A percentile compares a stretch with the other conserved stretches of the same genome.
Evolutionary conservation across 176 grass and related monocot species (phyloP).

Genomic region (Typha latifolia): DNA sequence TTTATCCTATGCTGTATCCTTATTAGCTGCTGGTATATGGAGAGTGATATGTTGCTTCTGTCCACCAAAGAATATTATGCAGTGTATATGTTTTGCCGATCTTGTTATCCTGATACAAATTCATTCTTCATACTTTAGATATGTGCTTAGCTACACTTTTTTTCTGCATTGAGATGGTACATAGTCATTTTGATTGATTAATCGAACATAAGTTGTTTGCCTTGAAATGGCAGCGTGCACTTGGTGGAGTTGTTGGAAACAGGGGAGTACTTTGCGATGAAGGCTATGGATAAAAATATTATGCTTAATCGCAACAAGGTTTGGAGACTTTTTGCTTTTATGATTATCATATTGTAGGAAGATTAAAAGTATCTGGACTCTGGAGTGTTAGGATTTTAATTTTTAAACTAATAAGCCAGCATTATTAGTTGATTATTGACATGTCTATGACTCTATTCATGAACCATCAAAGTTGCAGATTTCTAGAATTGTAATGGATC

Average conservation of each 20-base stretch:
- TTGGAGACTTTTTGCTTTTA: constrained; percentile 7
- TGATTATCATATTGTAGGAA: neutral
- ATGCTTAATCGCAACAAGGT: constrained; percentile 99
- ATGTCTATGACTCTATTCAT: no score
- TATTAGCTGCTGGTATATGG: no score
- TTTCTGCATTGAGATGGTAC: neutral
- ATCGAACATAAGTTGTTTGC: neutral
- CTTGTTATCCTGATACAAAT: neutral
- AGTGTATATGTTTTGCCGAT: neutral
- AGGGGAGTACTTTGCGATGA: constrained; percentile 87
- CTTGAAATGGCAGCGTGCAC: constrained; percentile 57
- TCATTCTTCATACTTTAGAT: neutral
- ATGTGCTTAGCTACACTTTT: neutral
- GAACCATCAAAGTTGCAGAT: no score
- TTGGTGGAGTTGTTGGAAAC: constrained; percentile 78
- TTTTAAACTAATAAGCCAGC: neutral
- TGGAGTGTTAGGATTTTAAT: neutral
- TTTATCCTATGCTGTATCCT: no score
- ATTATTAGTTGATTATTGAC: no score
- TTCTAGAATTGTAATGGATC: no score
- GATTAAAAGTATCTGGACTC: neutral
- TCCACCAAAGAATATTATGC: no score
- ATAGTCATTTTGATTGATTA: neutral
- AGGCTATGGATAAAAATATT: constrained; percentile 79
- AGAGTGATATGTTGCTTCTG: no score